Percentiles rank a stretch among this genome's conserved stretches.
These are phyloP conservation scores for Suhomyces atakaporum DNA, from an alignment of 1,139 yeast genomes.

Conservation along the genomic window DNA sequence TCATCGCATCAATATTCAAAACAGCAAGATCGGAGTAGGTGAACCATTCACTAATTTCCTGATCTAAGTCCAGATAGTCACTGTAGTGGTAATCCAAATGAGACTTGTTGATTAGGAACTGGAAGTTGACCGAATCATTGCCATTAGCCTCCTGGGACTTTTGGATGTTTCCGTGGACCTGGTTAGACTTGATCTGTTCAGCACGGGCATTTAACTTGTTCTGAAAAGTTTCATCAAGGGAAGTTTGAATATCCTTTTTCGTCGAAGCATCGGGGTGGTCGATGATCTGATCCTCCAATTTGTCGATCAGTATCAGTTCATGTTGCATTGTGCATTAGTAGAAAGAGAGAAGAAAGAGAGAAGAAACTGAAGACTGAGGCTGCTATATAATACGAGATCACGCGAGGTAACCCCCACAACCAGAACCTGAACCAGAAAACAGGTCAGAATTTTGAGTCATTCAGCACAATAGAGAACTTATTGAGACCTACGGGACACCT, in stretches of 20 bases:
- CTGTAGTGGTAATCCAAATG: slow-evolving; percentile 48
- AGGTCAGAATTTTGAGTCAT: too few species aligned
- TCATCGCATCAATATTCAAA: slow-evolving; percentile 8
- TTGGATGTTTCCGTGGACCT: slow-evolving; percentile 8
- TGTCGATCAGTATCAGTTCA: slow-evolving; percentile 44
- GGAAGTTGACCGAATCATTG: slow-evolving; percentile 18
- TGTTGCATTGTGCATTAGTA: slow-evolving; percentile 40
- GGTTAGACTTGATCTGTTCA: slow-evolving; percentile 35
- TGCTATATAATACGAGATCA: too few species aligned
- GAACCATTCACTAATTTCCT: slow-evolving; percentile 69
- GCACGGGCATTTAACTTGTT: slow-evolving; percentile 48
- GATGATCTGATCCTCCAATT: slow-evolving; percentile 48
- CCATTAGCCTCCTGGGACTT: neutral
- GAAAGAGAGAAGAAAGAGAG: too few species aligned
- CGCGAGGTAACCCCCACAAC: too few species aligned
- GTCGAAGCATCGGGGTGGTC: slow-evolving; percentile 50
- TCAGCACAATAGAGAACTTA: too few species aligned
- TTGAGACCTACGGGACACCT: too few species aligned
- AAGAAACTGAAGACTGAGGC: too few species aligned
- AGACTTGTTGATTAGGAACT: slow-evolving; percentile 36
- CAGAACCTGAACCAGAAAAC: too few species aligned
- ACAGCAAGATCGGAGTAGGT: slow-evolving; percentile 46
- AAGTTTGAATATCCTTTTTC: slow-evolving; percentile 29
- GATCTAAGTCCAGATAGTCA: slow-evolving; percentile 42
- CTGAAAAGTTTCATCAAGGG: slow-evolving; percentile 48